phyloP scores from a whole-genome alignment of 768 basidiomycete genomes.

The Rhizopogon vinicolor region DNA sequence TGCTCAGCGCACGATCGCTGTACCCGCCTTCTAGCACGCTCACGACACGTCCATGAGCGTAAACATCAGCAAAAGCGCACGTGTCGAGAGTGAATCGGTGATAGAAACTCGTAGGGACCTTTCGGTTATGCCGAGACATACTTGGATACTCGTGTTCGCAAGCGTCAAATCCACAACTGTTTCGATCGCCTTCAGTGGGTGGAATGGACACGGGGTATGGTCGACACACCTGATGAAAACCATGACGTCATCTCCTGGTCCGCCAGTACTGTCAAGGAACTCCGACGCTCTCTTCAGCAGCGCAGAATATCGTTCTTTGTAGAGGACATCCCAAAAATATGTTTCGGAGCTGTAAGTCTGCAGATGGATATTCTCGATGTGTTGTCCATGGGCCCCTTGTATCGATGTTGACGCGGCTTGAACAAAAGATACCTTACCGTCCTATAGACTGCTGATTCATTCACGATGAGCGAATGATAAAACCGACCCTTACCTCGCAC shows the following conservation, averaged over 20 bases:
- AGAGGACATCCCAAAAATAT: constrained; percentile 75
- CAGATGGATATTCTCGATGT: constrained; percentile 84
- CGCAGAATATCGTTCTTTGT: constrained; percentile 55
- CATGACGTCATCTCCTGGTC: constrained; percentile 62
- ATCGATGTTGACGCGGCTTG: constrained; percentile 85
- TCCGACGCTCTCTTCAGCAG: constrained; percentile 64
- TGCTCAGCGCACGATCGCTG: constrained; percentile 82
- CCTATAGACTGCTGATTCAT: constrained; percentile 40
- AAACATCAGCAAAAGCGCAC: constrained; percentile 54
- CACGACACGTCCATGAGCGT: constrained; percentile 66
- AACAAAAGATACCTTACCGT: constrained; percentile 72
- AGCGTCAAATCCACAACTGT: constrained; percentile 91
- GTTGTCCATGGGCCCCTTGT: constrained; percentile 79
- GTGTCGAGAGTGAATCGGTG: constrained; percentile 76
- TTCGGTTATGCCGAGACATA: constrained; percentile 92
- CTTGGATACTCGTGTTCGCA: constrained; percentile 85
- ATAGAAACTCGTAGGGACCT: constrained; percentile 85
- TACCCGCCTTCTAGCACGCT: constrained; percentile 96
- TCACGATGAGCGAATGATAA: background rate
- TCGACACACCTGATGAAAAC: constrained; percentile 79
- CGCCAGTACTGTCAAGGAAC: constrained; percentile 67
- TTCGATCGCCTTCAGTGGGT: background rate
- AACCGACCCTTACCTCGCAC: constrained; percentile 60
- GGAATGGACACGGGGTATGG: background rate
- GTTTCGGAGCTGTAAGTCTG: constrained; percentile 63